Base-by-base conservation (phyloP, 2,329 filamentous ascomycete species). In the Fusarium multiceps region DNA sequence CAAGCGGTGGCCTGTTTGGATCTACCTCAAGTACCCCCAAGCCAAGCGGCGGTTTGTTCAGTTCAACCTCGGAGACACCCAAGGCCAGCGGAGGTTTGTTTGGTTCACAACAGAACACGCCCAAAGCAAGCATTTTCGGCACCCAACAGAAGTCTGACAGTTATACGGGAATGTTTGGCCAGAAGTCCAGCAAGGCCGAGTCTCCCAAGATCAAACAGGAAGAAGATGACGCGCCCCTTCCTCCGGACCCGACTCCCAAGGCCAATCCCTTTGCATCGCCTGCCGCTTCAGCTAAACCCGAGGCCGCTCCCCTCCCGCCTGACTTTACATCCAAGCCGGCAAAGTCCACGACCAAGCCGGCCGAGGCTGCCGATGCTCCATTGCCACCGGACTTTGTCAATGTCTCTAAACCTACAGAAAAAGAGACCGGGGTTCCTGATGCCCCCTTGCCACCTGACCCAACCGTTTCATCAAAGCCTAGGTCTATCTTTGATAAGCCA, bases 201-300 rank as follows among this genome's bases (percentile, higher is more conserved):
- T 71, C 77, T 7, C 78, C 79, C 6, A 79, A 81, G 63, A 75
- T 78, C 49, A 84, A 83, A 67, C 65, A 74, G 41, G 77, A 78
- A 46, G 72, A 77, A 40, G 71, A 76, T 59, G 80, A 80, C 63
- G 77, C 74, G 23, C 86, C 87, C 60, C 78, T 88, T 7, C 86
- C 87, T 34, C 86, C 87, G 23, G 86, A 88, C 66, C 78, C 85
- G 60, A 87, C 82, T 87, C 86, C 63, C 88, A 53, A 53, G 23
- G 13, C 25, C 9, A 53, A 53, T n/a, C 49, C 49, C 14, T 53
- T 53, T 27, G 32, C 49, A 20, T 53, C 49, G 7, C 23, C 49
- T 28, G 34, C 86, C 48, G 80, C 81, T 46, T 25, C 62, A 21
- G 83, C 84, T 1, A 77, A 76, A 45, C 37, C 66, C 3, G 74